Percentiles rank a stretch among this genome's conserved stretches.
Evolutionary conservation across 108 stramenopile genomes (phyloP).

Genomic region (Cyclostephanos tholiformis): DNA sequence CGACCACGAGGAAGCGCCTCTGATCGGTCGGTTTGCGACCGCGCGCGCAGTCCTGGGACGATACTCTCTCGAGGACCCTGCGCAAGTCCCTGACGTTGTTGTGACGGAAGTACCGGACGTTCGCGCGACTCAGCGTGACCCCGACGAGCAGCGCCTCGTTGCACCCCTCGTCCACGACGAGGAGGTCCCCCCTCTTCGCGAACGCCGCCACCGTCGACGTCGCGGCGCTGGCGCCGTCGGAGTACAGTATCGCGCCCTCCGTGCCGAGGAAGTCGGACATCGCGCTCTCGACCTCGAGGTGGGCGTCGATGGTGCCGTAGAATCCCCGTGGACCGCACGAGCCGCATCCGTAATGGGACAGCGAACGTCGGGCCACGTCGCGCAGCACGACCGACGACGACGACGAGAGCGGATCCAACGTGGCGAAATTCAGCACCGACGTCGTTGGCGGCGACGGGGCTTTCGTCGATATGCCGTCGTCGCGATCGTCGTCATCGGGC

Average conservation of each 20-base stretch:
- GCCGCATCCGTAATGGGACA: conserved; percentile 92
- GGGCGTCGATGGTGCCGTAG: conserved; percentile 98
- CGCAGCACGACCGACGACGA: conserved; percentile 43
- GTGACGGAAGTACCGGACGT: conserved; percentile 93
- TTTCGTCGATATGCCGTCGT: not conserved
- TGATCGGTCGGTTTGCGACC: conserved; percentile 83
- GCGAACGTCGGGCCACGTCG: conserved; percentile 38
- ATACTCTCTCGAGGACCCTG: conserved; percentile 84
- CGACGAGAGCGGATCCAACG: conserved; percentile 75
- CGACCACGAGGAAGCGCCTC: conserved; percentile 95
- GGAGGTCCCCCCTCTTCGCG: conserved; percentile 95
- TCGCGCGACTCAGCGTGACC: conserved; percentile 84
- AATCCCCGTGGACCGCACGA: conserved; percentile 99
- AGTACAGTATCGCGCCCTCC: conserved; percentile 96
- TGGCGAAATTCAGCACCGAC: conserved; percentile 89
- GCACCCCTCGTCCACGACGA: conserved; percentile 92
- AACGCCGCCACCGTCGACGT: conserved; percentile 96
- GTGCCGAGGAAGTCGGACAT: conserved; percentile 84
- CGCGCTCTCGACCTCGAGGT: conserved; percentile 84
- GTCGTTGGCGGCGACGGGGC: not conserved
- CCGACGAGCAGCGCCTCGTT: conserved; percentile 93
- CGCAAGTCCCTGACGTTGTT: conserved; percentile 96
- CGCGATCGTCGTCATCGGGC: not conserved
- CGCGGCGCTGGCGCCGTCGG: conserved; percentile 89
- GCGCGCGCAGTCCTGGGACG: conserved; percentile 70